Evolutionary conservation across 495 filamentous ascomycete genomes (phyloP), one percentile per base, ranked within the genome.

Genomic region (Oleoguttula mirabilis): DNA sequence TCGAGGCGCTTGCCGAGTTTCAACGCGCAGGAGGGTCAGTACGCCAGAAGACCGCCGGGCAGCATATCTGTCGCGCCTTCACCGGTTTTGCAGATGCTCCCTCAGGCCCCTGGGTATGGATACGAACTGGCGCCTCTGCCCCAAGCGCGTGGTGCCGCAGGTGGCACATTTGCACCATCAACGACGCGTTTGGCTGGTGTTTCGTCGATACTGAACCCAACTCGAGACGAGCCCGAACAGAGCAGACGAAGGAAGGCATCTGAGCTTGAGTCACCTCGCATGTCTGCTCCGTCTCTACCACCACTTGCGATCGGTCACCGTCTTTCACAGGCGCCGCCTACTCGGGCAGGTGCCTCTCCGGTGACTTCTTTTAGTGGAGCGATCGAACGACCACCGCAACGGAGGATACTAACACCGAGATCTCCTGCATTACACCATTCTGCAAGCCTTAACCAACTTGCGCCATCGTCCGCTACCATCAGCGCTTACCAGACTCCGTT

Each of bases 401-500:
- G 60, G 32, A 53, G 52, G 15, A 46, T 61, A n/a, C 27, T 59
- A 32, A 63, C 50, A 15, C 61, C 61, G 2, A 33, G 61, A 33
- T 61, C 61, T 11, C 58, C 58, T 15, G 46, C 45, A 2, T 24
- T 63, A 22, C 57, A 57, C 22, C 56, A 59, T 1, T 44, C 54
- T 15, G 55, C 52, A 22, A 62, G 61, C 34, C 30, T 63, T 10
- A 38, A 45, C 16, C 50, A 54, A 0, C 32, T 60, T 12, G 23
- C 44, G 4, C 42, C 50, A 10, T 43, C 54, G 1, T 57, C 56
- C 6, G 58, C 45, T 7, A 60, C 58, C 1, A 59, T 61, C 25
- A 55, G 54, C 32, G 59, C 53, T 4, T 55, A 60, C 27, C 52
- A 59, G 20, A 45, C 46, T 6, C 58, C 60, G 8, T 65, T 61